These are phyloP conservation scores for Combretum micranthum DNA, from an alignment of 345 rosid species.

Conservation along the genomic window DNA sequence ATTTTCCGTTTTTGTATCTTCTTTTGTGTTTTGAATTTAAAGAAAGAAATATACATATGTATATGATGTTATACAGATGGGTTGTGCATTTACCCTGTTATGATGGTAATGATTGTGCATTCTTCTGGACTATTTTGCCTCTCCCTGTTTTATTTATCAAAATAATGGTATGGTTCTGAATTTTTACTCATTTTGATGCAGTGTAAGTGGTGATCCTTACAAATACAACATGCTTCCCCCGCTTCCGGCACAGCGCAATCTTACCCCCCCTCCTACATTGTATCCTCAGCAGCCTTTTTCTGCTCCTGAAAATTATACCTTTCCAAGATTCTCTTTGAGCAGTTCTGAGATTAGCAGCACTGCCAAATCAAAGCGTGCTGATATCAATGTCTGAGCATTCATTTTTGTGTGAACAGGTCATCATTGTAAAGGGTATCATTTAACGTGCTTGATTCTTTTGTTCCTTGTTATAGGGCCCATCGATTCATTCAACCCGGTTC, in stretches of 20 bases:
- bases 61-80: no score
- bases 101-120: no score
- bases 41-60: no score
- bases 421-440: constrained; percentile 1
- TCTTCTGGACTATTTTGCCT: background rate
- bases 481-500: constrained; percentile 1
- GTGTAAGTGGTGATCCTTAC: constrained; percentile 51
- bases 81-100: no score
- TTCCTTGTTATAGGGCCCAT: background rate
- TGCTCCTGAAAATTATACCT: constrained; percentile 53
- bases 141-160: background rate
- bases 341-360: constrained; percentile 50
- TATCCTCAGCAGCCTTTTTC: constrained; percentile 92
- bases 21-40: no score
- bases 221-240: constrained; percentile 77
- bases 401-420: constrained; percentile 2
- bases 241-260: constrained; percentile 86
- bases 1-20: no score
- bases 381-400: constrained; percentile 60
- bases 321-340: constrained; percentile 60
- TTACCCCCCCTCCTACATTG: constrained; percentile 92
- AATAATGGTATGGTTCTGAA: background rate
- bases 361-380: constrained; percentile 67
- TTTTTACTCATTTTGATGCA: constrained; percentile 24
- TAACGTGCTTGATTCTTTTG: background rate